phyloP scores from a whole-genome alignment of 1,139 yeast species.

The Oligophagozyma castellii region DNA sequence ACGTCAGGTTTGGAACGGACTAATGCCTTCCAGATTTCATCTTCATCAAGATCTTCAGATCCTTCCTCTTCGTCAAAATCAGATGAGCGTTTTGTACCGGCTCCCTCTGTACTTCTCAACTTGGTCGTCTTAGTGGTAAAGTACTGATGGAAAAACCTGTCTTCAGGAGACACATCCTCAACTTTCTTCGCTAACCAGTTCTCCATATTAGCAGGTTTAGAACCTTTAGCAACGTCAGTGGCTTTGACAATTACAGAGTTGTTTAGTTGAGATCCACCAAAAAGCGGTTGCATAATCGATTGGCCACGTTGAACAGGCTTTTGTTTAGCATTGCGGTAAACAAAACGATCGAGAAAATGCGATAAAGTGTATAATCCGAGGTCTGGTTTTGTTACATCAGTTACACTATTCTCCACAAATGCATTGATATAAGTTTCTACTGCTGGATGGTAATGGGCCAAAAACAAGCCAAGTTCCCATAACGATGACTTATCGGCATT shows the following conservation, averaged over 20 bases:
- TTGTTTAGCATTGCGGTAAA: conserved; percentile 82
- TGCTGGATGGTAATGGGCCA: conserved; percentile 85
- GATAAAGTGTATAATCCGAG: conserved; percentile 74
- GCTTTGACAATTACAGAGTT: conserved; percentile 62
- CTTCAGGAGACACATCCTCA: conserved; percentile 70
- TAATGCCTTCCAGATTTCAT: conserved; percentile 79
- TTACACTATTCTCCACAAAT: conserved; percentile 35
- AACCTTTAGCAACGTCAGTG: conserved; percentile 33
- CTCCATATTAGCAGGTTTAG: conserved; percentile 62
- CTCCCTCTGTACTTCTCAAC: conserved; percentile 20
- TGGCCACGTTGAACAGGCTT: conserved; percentile 62
- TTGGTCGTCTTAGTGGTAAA: conserved; percentile 48
- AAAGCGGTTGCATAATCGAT: conserved; percentile 92
- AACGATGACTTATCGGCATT: conserved; percentile 67
- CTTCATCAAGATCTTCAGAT: conserved; percentile 59
- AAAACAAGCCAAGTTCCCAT: conserved; percentile 73
- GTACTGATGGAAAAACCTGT: conserved; percentile 79
- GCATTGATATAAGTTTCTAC: conserved; percentile 69
- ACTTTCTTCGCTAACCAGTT: conserved; percentile 65
- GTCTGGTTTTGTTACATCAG: conserved; percentile 57
- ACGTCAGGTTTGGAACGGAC: conserved; percentile 76
- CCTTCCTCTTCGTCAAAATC: conserved; percentile 30
- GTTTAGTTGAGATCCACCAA: conserved; percentile 69
- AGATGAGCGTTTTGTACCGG: conserved; percentile 25
- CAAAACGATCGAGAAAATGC: conserved; percentile 91